Conservation (phyloP, 2,329 filamentous ascomycete genomes). For the Stachybotrys echinatus region DNA sequence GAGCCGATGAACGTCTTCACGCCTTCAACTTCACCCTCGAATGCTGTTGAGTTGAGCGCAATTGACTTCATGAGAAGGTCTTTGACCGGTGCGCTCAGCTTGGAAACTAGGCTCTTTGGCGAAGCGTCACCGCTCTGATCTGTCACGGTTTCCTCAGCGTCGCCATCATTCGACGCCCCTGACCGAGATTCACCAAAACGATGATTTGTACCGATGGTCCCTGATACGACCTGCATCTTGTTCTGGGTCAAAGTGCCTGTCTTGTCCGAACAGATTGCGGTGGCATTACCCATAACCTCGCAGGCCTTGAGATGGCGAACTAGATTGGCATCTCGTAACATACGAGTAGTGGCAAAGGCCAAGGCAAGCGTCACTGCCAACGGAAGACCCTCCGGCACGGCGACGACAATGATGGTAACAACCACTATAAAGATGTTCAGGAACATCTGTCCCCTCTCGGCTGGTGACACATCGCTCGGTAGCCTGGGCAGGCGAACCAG, state of each 20-base stretch:
- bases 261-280: conserved; percentile 65
- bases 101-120: conserved; percentile 39
- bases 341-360: conserved; percentile 71
- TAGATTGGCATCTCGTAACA: conserved; percentile 73
- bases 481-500: conserved; percentile 58
- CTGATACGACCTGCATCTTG: conserved; percentile 63
- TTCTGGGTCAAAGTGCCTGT: conserved; percentile 64
- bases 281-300: conserved; percentile 78
- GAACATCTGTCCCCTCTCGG: conserved; percentile 73
- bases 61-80: conserved; percentile 55
- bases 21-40: conserved; percentile 68
- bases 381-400: conserved; percentile 72
- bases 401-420: conserved; percentile 75
- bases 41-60: conserved; percentile 66
- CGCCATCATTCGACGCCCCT: conserved; percentile 14
- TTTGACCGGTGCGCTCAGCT: conserved; percentile 41
- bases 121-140: conserved; percentile 31
- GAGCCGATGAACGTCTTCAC: conserved; percentile 65
- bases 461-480: conserved; percentile 45
- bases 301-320: conserved; percentile 73
- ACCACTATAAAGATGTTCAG: conserved; percentile 73
- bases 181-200: conserved; percentile 43
- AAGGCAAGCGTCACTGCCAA: conserved; percentile 73
- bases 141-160: conserved; percentile 15
- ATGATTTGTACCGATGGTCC: conserved; percentile 49